Percentiles rank a stretch among this genome's conserved stretches.
Evolutionary conservation across 2,329 filamentous ascomycete species (phyloP).

Genomic region (Sporothrix pallida): DNA sequence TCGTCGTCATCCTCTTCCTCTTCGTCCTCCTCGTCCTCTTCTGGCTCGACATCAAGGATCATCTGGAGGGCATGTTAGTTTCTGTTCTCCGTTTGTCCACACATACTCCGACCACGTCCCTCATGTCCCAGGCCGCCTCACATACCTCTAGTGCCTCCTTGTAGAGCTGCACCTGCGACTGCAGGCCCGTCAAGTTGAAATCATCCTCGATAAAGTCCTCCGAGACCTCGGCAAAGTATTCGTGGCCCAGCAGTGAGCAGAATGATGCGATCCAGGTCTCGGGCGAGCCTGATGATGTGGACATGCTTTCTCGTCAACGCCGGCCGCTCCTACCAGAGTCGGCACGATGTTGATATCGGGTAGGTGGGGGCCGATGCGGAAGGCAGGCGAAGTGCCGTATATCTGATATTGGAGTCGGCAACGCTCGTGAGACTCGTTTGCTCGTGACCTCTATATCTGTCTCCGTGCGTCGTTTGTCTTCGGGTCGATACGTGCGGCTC

Average conservation of each 20-base stretch:
- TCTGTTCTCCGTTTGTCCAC: not conserved
- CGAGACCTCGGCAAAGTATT: constrained; percentile 98
- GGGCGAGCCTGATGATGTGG: constrained; percentile 64
- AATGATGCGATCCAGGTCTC: constrained; percentile 99
- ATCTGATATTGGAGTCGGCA: not conserved
- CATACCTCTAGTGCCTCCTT: constrained; percentile 90
- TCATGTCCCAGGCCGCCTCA: too few species aligned
- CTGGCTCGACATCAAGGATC: constrained; percentile 97
- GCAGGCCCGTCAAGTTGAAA: constrained; percentile 95
- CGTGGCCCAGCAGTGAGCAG: constrained; percentile 92
- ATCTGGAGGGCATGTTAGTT: constrained; percentile 59
- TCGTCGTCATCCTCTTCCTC: constrained; percentile 79
- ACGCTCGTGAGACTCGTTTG: not conserved
- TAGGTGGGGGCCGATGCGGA: not conserved
- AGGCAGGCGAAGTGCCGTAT: too few species aligned
- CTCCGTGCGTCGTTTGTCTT: too few species aligned
- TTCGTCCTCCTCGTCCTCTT: constrained; percentile 88
- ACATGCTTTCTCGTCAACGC: constrained; percentile 52
- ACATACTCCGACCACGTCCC: not conserved
- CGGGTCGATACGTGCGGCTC: not conserved
- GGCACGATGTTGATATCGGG: not conserved
- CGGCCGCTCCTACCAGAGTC: constrained; percentile 3
- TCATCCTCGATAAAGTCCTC: constrained; percentile 99
- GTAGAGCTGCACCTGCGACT: constrained; percentile 96
- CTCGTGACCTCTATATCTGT: not conserved